Evolutionary conservation across 345 rosid species (phyloP).

Genomic region (Eucalyptus pauciflora): DNA sequence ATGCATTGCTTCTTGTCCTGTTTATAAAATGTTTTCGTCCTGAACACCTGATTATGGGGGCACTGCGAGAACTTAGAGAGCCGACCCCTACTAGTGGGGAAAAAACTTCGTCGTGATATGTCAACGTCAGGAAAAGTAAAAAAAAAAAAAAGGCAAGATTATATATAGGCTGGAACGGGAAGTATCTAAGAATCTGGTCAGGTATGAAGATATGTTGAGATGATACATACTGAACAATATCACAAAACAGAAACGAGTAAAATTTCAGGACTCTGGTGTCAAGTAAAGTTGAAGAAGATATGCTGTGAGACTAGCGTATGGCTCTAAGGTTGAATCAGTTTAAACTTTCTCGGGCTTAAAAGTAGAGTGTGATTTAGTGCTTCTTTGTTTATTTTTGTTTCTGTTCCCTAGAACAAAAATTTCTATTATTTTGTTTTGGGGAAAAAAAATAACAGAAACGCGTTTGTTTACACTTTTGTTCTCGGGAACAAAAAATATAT

Average conservation of each 20-base stretch:
- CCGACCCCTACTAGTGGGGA: too few species aligned
- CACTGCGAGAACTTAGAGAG: background rate
- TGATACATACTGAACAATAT: background rate
- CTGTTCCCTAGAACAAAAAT: too few species aligned
- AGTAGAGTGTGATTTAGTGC: background rate
- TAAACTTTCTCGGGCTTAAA: background rate
- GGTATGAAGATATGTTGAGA: background rate
- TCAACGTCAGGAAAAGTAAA: background rate
- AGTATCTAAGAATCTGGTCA: background rate
- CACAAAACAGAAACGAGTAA: background rate
- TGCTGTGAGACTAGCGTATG: background rate
- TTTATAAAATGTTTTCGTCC: background rate
- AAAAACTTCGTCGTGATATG: background rate
- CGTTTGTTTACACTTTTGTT: too few species aligned
- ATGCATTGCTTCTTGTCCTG: background rate
- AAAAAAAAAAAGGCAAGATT: background rate
- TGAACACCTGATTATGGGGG: background rate
- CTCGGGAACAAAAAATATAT: too few species aligned
- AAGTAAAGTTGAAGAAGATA: background rate
- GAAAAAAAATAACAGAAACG: too few species aligned
- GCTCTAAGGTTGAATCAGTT: background rate
- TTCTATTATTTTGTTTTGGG: too few species aligned
- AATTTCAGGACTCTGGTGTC: background rate
- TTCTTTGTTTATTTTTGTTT: too few species aligned
- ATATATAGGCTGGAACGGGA: background rate